Conservation (phyloP, 1,284 basidiomycete genomes). For the Apiotrichum gracile region DNA sequence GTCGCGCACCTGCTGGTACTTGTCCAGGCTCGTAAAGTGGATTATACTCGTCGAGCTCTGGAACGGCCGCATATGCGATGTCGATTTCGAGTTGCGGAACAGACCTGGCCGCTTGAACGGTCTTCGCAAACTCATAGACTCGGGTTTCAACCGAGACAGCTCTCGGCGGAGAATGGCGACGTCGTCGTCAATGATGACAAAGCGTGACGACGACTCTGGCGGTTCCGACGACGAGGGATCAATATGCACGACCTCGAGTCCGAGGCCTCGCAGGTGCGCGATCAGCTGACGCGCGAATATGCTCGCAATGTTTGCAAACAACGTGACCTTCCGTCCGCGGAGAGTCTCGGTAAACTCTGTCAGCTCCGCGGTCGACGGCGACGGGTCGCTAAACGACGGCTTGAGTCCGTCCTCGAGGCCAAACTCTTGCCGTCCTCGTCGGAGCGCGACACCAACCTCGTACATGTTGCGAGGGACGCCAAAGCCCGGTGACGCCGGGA, state of each 20-base stretch:
- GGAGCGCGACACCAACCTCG: too few species aligned
- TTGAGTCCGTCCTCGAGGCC: conserved; percentile 29
- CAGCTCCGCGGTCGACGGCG: conserved; percentile 67
- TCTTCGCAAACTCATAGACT: conserved; percentile 47
- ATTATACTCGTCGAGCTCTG: conserved; percentile 55
- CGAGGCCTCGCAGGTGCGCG: conserved; percentile 87
- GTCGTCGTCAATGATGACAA: conserved; percentile 86
- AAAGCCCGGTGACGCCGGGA: conserved; percentile 33
- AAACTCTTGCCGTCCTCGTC: conserved; percentile 39
- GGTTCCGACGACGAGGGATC: conserved; percentile 23
- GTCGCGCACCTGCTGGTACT: conserved; percentile 81
- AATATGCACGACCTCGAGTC: conserved; percentile 80
- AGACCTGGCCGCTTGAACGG: conserved; percentile 9
- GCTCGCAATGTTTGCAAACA: conserved; percentile 75
- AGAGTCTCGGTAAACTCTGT: conserved; percentile 70
- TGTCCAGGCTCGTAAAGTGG: conserved; percentile 81
- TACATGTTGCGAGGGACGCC: conserved; percentile 38
- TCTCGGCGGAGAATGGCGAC: conserved; percentile 65
- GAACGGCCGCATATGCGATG: conserved; percentile 52
- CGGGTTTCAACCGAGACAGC: conserved; percentile 59
- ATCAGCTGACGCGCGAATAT: conserved; percentile 85
- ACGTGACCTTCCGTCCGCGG: conserved; percentile 68
- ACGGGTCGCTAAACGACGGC: conserved; percentile 17
- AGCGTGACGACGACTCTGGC: conserved; percentile 35
- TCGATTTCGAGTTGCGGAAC: conserved; percentile 54